Conservation (phyloP, 2,329 filamentous ascomycete genomes). For the Sclerotinia subarctica region DNA sequence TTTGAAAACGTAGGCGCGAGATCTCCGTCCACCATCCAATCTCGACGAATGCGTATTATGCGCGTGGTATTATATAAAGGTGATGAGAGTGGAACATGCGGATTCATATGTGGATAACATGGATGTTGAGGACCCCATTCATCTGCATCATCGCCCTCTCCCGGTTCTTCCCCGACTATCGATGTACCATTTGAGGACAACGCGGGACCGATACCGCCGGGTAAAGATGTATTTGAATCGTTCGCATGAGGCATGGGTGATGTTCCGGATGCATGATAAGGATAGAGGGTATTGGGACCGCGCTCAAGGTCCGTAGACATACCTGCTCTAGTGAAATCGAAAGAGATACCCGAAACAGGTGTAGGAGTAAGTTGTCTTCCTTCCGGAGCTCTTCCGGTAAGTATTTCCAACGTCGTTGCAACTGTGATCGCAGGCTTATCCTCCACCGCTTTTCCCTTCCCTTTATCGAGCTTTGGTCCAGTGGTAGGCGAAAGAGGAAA, state of each 20-base stretch:
- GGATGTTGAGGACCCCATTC: slow-evolving; percentile 93
- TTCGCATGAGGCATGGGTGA: slow-evolving; percentile 27
- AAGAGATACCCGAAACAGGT: slow-evolving; percentile 28
- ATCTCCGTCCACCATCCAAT: slow-evolving; percentile 89
- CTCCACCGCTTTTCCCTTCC: slow-evolving; percentile 33
- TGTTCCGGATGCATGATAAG: slow-evolving; percentile 30
- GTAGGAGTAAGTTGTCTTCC: slow-evolving; percentile 19
- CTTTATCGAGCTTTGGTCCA: slow-evolving; percentile 30
- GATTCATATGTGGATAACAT: slow-evolving; percentile 90
- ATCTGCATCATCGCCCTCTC: slow-evolving; percentile 57
- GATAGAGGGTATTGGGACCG: slow-evolving; percentile 29
- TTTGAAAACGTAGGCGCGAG: slow-evolving; percentile 92
- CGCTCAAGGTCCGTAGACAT: slow-evolving; percentile 38
- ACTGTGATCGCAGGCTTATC: slow-evolving; percentile 20
- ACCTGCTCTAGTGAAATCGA: slow-evolving; percentile 30
- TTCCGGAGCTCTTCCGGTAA: slow-evolving; percentile 21
- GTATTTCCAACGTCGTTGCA: slow-evolving; percentile 14
- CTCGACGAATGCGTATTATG: slow-evolving; percentile 85
- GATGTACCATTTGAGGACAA: slow-evolving; percentile 39
- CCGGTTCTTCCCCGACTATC: slow-evolving; percentile 33
- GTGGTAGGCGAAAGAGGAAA: slow-evolving; percentile 22
- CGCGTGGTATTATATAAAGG: slow-evolving; percentile 73
- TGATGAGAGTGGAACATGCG: slow-evolving; percentile 78
- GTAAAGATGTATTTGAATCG: slow-evolving; percentile 30
- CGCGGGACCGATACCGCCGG: slow-evolving; percentile 35